Evolutionary conservation across 148 eudicot genomes (phyloP).

Genomic region (Fagopyrum tataricum): DNA sequence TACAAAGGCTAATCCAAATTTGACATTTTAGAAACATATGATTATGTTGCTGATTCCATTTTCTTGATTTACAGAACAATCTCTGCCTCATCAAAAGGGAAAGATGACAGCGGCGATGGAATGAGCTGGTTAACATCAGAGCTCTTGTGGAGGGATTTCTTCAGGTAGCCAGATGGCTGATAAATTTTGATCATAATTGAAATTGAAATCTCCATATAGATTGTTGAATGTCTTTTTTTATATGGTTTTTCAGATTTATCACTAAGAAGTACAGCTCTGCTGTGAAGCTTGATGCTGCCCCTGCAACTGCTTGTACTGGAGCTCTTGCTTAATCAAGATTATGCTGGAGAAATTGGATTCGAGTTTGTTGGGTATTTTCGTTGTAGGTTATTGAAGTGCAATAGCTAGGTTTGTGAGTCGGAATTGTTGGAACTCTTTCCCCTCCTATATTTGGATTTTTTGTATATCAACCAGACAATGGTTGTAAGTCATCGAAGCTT

Average conservation of each 20-base stretch:
- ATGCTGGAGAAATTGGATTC: background rate
- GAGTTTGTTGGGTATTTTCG: background rate
- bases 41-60: background rate
- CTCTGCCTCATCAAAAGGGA: constrained; percentile 58
- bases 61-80: constrained; percentile 47
- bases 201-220: background rate
- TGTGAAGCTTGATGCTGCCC: constrained; percentile 42
- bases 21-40: background rate
- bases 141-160: constrained; percentile 97
- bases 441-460: constrained; percentile 1
- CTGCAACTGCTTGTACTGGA: constrained; percentile 77
- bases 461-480: constrained; percentile 8
- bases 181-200: background rate
- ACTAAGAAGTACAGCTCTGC: constrained; percentile 87
- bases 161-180: constrained; percentile 44
- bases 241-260: constrained; percentile 53
- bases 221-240: background rate
- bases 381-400: constrained; percentile 9
- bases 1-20: constrained; percentile 11
- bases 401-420: constrained; percentile 6
- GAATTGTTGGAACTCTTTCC: constrained; percentile 5
- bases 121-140: constrained; percentile 96
- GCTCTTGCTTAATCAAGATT: constrained; percentile 42
- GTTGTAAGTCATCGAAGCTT: constrained; percentile 1
- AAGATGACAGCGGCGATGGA: constrained; percentile 70